Base-by-base conservation (phyloP, 2,329 filamentous ascomycete species). In the Spiromastix sp. region DNA sequence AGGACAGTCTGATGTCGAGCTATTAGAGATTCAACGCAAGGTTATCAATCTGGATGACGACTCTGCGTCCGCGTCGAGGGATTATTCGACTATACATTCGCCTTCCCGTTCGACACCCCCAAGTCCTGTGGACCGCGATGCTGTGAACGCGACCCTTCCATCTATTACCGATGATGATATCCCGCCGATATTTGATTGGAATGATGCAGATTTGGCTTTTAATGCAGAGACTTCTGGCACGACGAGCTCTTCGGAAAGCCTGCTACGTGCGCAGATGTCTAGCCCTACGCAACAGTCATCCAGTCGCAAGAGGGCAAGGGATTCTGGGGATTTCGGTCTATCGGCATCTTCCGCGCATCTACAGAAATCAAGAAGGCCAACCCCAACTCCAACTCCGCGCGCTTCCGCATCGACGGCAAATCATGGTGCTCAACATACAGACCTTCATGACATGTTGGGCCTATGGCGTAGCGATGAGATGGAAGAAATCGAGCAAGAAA, bases 401-500 rank as follows among this genome's bases (percentile, higher is more conserved):
- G 13, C 24, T 10, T 10, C 13, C 11, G n/a, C 25, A 11, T 17
- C 25, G 3, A 10, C 17, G 9, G 27, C 4, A 12, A 30, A 24
- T 20, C 7, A 24, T 24, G 7, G 7, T n/a, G 7, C n/a, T 7
- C 21, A 7, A n/a, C 7, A 21, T 10, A 13, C 37, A 29, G 43
- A 47, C 12, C 27, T 55, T 15, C 40, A 42, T 7, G 32, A 45
- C n/a, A 26, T 54, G 5, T 42, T 56, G n/a, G 50, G 46, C 13
- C 24, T 56, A 4, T 42, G 48, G 13, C 43, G 36, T 19, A 38
- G 40, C n/a, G 50, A 52, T 28, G 46, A 41, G 4, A 24, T 57
- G 3, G 36, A 39, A 12, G 46, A 42, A n/a, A 39, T 59, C 8
- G 45, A 44, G 28, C 44, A 50, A 19, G 56, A 60, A 33, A 49